Evolutionary conservation across 2,329 filamentous ascomycete genomes (phyloP).

Genomic region (Berkeleyomyces basicola): DNA sequence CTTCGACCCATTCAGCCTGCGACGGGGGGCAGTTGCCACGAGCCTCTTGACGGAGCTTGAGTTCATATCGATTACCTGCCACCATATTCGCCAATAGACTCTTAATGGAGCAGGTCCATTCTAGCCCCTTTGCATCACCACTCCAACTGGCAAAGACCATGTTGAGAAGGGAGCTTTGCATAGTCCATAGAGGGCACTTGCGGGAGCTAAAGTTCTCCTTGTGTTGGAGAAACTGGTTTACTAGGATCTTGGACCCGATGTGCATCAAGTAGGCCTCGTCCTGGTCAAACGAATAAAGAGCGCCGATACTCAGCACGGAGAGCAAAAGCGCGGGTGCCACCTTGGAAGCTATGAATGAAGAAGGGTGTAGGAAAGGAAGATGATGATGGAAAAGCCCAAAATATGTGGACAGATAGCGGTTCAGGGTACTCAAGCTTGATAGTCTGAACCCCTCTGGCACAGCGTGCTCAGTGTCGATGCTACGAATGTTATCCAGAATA

Average conservation of each 20-base stretch:
- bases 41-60: slow-evolving; percentile 82
- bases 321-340: slow-evolving; percentile 71
- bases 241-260: slow-evolving; percentile 91
- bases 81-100: slow-evolving; percentile 97
- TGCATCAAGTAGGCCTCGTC: slow-evolving; percentile 95
- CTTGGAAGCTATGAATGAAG: slow-evolving; percentile 69
- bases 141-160: slow-evolving; percentile 99
- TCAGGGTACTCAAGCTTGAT: slow-evolving; percentile 63
- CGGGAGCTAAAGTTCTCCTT: slow-evolving; percentile 98
- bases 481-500: slow-evolving; percentile 74
- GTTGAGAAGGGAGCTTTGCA: slow-evolving; percentile 92
- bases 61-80: slow-evolving; percentile 86
- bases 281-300: slow-evolving; percentile 90
- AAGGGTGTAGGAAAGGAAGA: slow-evolving; percentile 83
- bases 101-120: slow-evolving; percentile 99
- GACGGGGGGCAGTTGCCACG: slow-evolving; percentile 60
- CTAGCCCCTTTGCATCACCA: slow-evolving; percentile 87
- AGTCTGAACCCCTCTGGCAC: slow-evolving; percentile 82
- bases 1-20: slow-evolving; percentile 85
- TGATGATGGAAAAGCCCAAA: slow-evolving; percentile 97
- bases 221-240: slow-evolving; percentile 93
- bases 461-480: slow-evolving; percentile 62
- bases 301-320: slow-evolving; percentile 85
- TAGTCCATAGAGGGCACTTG: slow-evolving; percentile 94
- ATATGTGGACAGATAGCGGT: slow-evolving; percentile 87